Conservation (phyloP, 345 rosid species). For the Eucalyptus curtisii region DNA sequence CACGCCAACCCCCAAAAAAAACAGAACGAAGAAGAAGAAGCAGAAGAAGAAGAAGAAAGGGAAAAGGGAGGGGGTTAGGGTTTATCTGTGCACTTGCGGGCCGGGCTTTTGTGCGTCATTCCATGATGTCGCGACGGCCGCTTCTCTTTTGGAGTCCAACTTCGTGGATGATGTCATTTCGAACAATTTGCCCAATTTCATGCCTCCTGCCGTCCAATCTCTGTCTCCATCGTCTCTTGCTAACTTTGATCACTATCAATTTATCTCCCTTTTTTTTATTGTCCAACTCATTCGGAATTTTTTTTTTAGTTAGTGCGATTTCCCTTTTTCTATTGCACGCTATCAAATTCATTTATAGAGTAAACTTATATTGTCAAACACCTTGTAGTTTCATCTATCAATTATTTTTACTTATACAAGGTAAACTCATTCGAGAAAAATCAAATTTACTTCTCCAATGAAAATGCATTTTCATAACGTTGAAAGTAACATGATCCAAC, state of each 20-base stretch:
- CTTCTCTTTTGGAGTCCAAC: not conserved
- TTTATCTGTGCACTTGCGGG: not conserved
- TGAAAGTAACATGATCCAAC: not conserved
- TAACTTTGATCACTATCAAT: not conserved
- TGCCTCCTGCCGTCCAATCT: not conserved
- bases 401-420: not conserved
- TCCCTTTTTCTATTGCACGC: not conserved
- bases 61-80: not conserved
- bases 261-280: not conserved
- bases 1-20: not conserved
- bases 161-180: not conserved
- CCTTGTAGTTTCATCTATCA: rapidly evolving
- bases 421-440: not conserved
- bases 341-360: no score
- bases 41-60: not conserved
- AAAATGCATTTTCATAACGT: not conserved
- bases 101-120: not conserved
- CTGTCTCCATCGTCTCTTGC: not conserved
- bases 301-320: not conserved
- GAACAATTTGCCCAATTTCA: not conserved
- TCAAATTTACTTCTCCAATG: not conserved
- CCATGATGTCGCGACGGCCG: no score
- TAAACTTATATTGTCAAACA: no score
- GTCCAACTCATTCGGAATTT: not conserved
- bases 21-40: not conserved